These are phyloP conservation scores for Alnus glutinosa DNA, from an alignment of 306 rosid genomes.

Conservation along the genomic window DNA sequence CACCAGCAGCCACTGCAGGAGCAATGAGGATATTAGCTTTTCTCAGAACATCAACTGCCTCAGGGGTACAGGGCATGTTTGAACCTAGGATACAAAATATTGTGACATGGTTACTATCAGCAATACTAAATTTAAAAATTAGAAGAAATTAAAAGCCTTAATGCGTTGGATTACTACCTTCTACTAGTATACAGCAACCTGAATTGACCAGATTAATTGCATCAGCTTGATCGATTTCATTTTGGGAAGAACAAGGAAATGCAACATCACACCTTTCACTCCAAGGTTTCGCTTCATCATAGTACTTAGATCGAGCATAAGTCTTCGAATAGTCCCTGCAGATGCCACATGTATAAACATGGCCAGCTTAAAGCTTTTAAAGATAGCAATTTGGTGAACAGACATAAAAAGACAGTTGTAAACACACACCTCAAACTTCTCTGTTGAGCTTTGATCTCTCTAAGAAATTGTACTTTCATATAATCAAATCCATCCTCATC, in stretches of 20 bases:
- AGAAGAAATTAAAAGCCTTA: constrained; percentile 16
- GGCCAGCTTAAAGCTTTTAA: constrained; percentile 25
- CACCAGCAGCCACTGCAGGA: constrained; percentile 99
- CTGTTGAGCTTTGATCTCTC: constrained; percentile 92
- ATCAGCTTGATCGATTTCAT: constrained; percentile 90
- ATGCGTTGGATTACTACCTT: constrained; percentile 57
- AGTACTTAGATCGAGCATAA: constrained; percentile 92
- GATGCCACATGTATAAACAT: constrained; percentile 33
- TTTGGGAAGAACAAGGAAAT: constrained; percentile 95
- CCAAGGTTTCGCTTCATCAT: constrained; percentile 98
- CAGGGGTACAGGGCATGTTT: constrained; percentile 94
- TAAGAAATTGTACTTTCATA: constrained; percentile 79
- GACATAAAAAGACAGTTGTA: constrained; percentile 18
- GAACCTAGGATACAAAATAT: constrained; percentile 60
- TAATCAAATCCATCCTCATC: constrained; percentile 98
- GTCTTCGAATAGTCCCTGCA: constrained; percentile 96
- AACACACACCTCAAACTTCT: constrained; percentile 79
- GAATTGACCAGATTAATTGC: constrained; percentile 87
- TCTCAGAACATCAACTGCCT: constrained; percentile 84
- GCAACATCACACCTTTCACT: constrained; percentile 91
- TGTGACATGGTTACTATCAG: constrained; percentile 23
- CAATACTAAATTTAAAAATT: constrained; percentile 9
- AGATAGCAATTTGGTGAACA: constrained; percentile 20
- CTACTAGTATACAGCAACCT: constrained; percentile 86
- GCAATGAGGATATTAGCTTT: constrained; percentile 88